Percentiles rank a stretch among this genome's conserved stretches.
These are phyloP conservation scores for Penicillium sp. DNA, from an alignment of 2,329 filamentous ascomycete genomes.

Conservation along the genomic window DNA sequence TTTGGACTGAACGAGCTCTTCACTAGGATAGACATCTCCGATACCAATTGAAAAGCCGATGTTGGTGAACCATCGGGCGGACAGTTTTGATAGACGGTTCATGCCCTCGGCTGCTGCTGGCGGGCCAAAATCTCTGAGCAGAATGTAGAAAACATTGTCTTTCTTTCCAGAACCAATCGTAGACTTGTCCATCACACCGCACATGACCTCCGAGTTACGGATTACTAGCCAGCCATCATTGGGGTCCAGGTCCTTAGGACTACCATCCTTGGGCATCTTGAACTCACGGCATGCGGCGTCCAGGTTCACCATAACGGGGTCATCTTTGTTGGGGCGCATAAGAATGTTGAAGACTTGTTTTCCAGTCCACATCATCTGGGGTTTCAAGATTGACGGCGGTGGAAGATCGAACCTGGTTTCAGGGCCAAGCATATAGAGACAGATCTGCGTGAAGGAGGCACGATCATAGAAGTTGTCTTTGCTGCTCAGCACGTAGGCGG, in stretches of 20 bases:
- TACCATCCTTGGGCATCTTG: conserved; percentile 34
- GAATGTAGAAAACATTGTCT: conserved; percentile 93
- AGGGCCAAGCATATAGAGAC: conserved; percentile 85
- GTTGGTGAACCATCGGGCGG: conserved; percentile 77
- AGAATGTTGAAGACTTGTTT: conserved; percentile 93
- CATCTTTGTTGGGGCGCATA: conserved; percentile 79
- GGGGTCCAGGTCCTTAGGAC: conserved; percentile 57
- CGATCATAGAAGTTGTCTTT: conserved; percentile 91
- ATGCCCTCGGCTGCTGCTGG: conserved; percentile 81
- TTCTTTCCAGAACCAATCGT: conserved; percentile 97
- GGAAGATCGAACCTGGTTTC: conserved; percentile 72
- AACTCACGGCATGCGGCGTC: conserved; percentile 84
- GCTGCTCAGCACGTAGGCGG: conserved; percentile 78
- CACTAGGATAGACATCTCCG: conserved; percentile 80
- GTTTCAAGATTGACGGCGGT: conserved; percentile 75
- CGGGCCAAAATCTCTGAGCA: conserved; percentile 87
- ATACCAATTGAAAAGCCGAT: conserved; percentile 94
- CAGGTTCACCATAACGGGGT: conserved; percentile 75
- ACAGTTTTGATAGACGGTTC: conserved; percentile 86
- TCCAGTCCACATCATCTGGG: conserved; percentile 83
- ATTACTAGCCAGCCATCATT: conserved; percentile 88
- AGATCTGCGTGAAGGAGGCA: conserved; percentile 77
- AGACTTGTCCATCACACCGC: conserved; percentile 92
- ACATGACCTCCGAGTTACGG: conserved; percentile 95
- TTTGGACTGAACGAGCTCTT: conserved; percentile 62